Conservation (phyloP, 345 rosid genomes). For the Punica granatum region DNA sequence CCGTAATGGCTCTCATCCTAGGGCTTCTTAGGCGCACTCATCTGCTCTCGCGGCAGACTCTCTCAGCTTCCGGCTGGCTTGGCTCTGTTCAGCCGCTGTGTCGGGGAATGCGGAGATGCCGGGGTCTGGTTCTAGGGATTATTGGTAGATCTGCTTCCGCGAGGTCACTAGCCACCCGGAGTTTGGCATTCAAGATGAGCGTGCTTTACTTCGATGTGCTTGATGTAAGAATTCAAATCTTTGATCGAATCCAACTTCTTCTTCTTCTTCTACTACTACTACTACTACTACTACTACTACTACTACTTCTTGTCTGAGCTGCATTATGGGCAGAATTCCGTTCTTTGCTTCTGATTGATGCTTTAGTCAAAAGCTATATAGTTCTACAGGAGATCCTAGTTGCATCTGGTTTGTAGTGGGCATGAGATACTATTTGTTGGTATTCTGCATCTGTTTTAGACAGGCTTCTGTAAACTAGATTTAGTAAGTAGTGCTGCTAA, state of each 20-base stretch:
- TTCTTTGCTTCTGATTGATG: not conserved
- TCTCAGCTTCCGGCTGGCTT: conserved; percentile 91
- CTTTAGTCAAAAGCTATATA: not conserved
- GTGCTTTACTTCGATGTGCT: conserved; percentile 89
- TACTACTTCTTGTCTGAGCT: not conserved
- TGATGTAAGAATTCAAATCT: conserved; percentile 32
- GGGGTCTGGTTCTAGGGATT: conserved; percentile 91
- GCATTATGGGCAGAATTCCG: not conserved
- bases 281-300: too few relatives aligned
- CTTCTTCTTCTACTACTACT: too few relatives aligned
- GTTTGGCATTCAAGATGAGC: conserved; percentile 96
- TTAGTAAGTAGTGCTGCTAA: not conserved
- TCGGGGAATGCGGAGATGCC: conserved; percentile 93
- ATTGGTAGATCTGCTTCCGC: conserved; percentile 94
- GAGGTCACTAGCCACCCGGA: conserved; percentile 61
- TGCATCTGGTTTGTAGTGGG: not conserved
- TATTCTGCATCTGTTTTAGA: not conserved
- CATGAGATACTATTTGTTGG: not conserved
- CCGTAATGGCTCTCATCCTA: conserved; percentile 93
- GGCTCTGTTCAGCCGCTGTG: conserved; percentile 94
- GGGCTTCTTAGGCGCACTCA: conserved; percentile 93
- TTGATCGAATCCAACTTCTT: not conserved
- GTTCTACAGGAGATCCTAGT: not conserved
- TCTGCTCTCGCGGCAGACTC: conserved; percentile 73
- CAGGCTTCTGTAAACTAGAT: not conserved